Conservation (phyloP, 1,139 yeast genomes). For the Blastobotrys serpentis region DNA sequence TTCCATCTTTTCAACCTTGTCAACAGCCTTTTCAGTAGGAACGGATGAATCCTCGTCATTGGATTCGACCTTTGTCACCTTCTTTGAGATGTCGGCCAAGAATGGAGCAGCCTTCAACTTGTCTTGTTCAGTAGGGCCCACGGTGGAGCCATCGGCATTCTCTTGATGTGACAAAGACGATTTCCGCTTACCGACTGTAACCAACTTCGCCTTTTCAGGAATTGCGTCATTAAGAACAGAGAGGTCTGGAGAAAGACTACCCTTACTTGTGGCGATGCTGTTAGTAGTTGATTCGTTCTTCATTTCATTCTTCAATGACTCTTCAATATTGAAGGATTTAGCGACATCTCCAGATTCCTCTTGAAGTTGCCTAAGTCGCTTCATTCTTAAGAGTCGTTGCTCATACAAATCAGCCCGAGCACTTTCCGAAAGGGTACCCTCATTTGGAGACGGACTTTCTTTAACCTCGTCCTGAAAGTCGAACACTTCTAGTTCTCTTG, state of each 20-base stretch:
- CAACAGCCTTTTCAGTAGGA: not conserved
- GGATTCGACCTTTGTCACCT: conserved; percentile 15
- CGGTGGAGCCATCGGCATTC: not conserved
- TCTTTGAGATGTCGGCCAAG: conserved; percentile 19
- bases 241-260: conserved; percentile 10
- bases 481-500: conserved; percentile 82
- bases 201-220: conserved; percentile 29
- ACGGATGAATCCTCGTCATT: conserved; percentile 3
- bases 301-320: conserved; percentile 1
- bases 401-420: conserved; percentile 30
- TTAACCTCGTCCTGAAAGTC: conserved; percentile 55
- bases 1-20: not conserved
- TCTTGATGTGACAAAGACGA: not conserved
- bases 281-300: conserved; percentile 5
- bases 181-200: conserved; percentile 23
- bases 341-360: conserved; percentile 37
- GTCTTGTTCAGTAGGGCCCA: conserved; percentile 7
- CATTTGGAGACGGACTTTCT: conserved; percentile 18
- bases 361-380: conserved; percentile 35
- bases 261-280: conserved; percentile 5
- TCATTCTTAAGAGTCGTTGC: conserved; percentile 29
- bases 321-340: conserved; percentile 21
- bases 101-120: conserved; percentile 14
- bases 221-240: conserved; percentile 18
- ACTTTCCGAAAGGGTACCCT: conserved; percentile 19